Base-by-base conservation (phyloP, 2,329 filamentous ascomycete genomes). In the Epichloe festucae region DNA sequence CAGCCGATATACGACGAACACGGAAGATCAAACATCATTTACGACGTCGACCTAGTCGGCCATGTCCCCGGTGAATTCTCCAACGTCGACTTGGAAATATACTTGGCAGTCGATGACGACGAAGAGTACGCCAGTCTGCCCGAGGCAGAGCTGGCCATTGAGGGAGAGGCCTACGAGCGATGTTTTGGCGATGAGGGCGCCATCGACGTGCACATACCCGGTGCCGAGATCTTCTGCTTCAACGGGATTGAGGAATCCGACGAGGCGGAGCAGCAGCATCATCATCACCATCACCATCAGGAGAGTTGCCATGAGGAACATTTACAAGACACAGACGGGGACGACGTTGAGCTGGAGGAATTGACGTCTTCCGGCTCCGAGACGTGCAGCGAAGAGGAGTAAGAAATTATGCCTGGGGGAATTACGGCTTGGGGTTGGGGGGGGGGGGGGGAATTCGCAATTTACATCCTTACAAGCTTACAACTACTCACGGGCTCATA, bases 61-160 rank as follows among this genome's bases (percentile, higher is more conserved):
- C 2, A 57, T 1, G 40, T 48, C 2, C 23, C 53, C 17, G 39
- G 47, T 1, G 48, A 31, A 0, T 38, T 44, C 3, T 19, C 42
- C 1, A 44, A 52, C 2, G 57, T 63, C 19, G 64, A 67, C 43
- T 53, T 68, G 14, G 63, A 66, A 34, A 55, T 67, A 0, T 67
- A 60, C 35, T 31, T 65, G 1, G 59, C 57, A 1, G 51, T 61
- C 2, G 58, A 63, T 14, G 60, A 62, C 15, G 56, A 61, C 0
- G 61, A 65, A 0, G 15, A 47, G 3, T 35, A 56, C 1, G 54
- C 54, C 0, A 50, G 59, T 14, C 46, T 69, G 11, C 65, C 62
- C 0, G 60, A 63, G 47, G 52, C 61, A 36, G 65, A 68, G 48
- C 45, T 68, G 15, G 56, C 57, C 1, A 48, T 69, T 3, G 63